A percentile compares a stretch with the other conserved stretches of the same genome.
Conservation (phyloP, 2,329 filamentous ascomycete species). For the Xylariomycetidae sp. region DNA sequence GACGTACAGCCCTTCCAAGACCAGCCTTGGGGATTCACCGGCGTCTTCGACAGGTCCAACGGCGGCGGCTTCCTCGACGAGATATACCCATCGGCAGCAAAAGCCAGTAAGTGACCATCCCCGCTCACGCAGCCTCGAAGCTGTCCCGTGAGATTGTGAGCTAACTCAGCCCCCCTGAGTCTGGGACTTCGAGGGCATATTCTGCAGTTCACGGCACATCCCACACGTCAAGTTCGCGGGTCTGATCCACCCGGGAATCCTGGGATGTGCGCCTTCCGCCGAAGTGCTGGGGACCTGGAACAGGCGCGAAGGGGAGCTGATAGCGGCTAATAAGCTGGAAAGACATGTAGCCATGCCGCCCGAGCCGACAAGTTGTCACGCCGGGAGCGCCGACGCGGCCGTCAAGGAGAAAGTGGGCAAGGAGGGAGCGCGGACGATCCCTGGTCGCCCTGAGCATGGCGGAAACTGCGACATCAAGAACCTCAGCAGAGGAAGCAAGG, state of each 20-base stretch:
- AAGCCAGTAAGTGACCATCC: no score
- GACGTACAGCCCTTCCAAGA: conserved; percentile 64
- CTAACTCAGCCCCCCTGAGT: no score
- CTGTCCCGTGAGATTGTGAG: no score
- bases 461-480: conserved; percentile 94
- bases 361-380: conserved; percentile 63
- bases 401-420: conserved; percentile 61
- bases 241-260: conserved; percentile 84
- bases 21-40: conserved; percentile 85
- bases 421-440: conserved; percentile 81
- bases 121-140: no score
- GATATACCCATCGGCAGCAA: conserved; percentile 70
- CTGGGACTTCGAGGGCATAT: conserved; percentile 52
- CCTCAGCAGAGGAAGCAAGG: conserved; percentile 69
- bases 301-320: conserved; percentile 72
- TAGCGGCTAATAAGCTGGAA: conserved; percentile 59
- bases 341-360: conserved; percentile 75
- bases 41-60: conserved; percentile 72
- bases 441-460: conserved; percentile 77
- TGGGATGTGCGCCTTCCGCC: conserved; percentile 79
- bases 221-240: conserved; percentile 83
- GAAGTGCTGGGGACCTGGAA: conserved; percentile 81
- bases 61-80: conserved; percentile 88
- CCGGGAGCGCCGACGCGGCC: conserved; percentile 54
- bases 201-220: conserved; percentile 76